Percentiles rank a stretch among this genome's conserved stretches.
phyloP scores from a whole-genome alignment of 257 asterid genomes.

The Gentiana straminea region DNA sequence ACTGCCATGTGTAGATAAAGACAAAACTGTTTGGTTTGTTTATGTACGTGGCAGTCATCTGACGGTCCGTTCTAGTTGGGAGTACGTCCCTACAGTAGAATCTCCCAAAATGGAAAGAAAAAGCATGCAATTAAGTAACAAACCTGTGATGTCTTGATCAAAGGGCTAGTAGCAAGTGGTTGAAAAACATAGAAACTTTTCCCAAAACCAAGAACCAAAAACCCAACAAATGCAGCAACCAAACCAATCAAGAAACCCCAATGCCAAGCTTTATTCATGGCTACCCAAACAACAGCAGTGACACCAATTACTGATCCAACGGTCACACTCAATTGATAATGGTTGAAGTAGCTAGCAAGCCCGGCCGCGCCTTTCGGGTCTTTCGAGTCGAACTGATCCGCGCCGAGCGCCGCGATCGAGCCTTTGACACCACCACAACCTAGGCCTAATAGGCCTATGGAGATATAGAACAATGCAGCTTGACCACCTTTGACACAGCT shows the following conservation, averaged over 20 bases:
- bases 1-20: too few species aligned
- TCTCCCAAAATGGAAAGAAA: background rate
- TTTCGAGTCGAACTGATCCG: slow-evolving; percentile 42
- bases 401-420: slow-evolving; percentile 42
- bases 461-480: slow-evolving; percentile 33
- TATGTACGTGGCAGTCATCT: too few species aligned
- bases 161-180: slow-evolving; percentile 24
- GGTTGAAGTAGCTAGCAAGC: slow-evolving; percentile 44
- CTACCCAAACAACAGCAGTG: slow-evolving; percentile 49
- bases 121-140: background rate
- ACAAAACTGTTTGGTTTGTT: too few species aligned
- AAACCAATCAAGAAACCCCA: slow-evolving; percentile 49
- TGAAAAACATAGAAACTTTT: slow-evolving; percentile 31
- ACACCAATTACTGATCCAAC: slow-evolving; percentile 50
- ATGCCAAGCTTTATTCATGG: slow-evolving; percentile 42
- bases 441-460: slow-evolving; percentile 31
- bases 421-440: slow-evolving; percentile 57
- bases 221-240: slow-evolving; percentile 27
- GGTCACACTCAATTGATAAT: slow-evolving; percentile 33
- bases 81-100: too few species aligned
- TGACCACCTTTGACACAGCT: slow-evolving; percentile 25
- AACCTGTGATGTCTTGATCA: slow-evolving; percentile 36
- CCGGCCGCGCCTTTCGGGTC: slow-evolving; percentile 27
- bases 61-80: too few species aligned
- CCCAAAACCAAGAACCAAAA: slow-evolving; percentile 32